Base-by-base conservation (phyloP, 2,329 filamentous ascomycete genomes). In the Talaromyces rugulosus region DNA sequence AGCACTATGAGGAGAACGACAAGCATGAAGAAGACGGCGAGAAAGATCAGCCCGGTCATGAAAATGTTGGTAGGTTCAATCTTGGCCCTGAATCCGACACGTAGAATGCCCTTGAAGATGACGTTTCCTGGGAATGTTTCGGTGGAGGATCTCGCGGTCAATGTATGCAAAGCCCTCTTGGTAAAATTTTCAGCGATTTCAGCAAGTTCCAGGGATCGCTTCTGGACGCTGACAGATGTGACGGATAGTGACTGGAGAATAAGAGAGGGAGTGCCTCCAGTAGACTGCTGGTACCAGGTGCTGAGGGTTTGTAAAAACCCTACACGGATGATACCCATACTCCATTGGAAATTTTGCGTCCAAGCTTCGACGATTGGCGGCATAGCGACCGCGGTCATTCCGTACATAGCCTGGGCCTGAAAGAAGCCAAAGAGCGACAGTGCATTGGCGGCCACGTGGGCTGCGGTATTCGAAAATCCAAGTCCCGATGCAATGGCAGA, bases 341-440 rank as follows among this genome's bases (percentile, higher is more conserved):
- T 96, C 94, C 94, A 98, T 74, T 96, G 90, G 80, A 98, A 97
- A 78, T 97, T 94, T 78, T 97, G 93, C 1, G 92, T 96, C 94
- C 94, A 98, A 0, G 93, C 85, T 70, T 90, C 85, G 59, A 96
- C 94, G 64, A 96, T 90, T 0, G 94, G 94, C 11, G 94, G 94
- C 60, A 96, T 84, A 51, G 83, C 82, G 11, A 97, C 89, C n/a
- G 89, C 86, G 60, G 89, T 91, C 78, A 97, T 89, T 66, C 93
- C 93, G 70, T 96, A 82, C 76, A 97, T 92, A 30, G 94, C 93
- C 77, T 96, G 93, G 3, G 91, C 87, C 78, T 98, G 94, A 83
- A 97, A 96, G 77, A 96, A 97, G 64, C 89, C 86, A 74, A 96
- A 96, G 31, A 98, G 87, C n/a, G 93, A 95, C 65, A 97, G 84